Conservation (phyloP, 1,139 yeast species). For the Blastobotrys elegans region DNA sequence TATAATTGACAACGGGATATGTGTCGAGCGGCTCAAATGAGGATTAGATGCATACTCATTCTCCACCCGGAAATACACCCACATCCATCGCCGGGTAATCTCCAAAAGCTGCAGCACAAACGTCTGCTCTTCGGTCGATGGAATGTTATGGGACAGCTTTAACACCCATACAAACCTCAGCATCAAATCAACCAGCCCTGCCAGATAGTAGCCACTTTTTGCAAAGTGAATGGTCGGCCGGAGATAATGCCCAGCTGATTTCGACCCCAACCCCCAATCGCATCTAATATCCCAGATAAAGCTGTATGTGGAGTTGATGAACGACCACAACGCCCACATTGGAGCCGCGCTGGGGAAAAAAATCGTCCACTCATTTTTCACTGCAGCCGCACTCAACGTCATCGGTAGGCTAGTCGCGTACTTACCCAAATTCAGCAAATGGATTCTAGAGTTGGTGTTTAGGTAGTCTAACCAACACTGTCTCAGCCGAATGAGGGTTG, state of each 20-base stretch:
- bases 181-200: conserved; percentile 53
- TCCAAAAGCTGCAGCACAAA: conserved; percentile 67
- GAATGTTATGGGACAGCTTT: conserved; percentile 36
- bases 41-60: conserved; percentile 42
- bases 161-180: conserved; percentile 75
- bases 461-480: conserved; percentile 75
- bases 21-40: neutral
- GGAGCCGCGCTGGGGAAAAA: conserved; percentile 9
- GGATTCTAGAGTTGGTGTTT: conserved; percentile 46
- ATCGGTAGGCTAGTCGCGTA: conserved; percentile 71
- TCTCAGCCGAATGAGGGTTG: conserved; percentile 64
- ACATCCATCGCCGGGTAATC: conserved; percentile 74
- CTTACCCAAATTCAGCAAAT: conserved; percentile 66
- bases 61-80: conserved; percentile 84
- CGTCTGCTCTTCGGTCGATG: conserved; percentile 54
- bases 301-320: conserved; percentile 69
- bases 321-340: conserved; percentile 50
- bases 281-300: conserved; percentile 82
- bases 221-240: conserved; percentile 7
- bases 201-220: conserved; percentile 43
- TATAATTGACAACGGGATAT: neutral
- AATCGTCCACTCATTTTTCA: conserved; percentile 3
- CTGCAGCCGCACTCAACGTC: conserved; percentile 28
- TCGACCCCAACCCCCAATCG: conserved; percentile 71
- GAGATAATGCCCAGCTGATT: neutral